These are phyloP conservation scores for Botrytis porri DNA, from an alignment of 2,329 filamentous ascomycete species.

Conservation along the genomic window DNA sequence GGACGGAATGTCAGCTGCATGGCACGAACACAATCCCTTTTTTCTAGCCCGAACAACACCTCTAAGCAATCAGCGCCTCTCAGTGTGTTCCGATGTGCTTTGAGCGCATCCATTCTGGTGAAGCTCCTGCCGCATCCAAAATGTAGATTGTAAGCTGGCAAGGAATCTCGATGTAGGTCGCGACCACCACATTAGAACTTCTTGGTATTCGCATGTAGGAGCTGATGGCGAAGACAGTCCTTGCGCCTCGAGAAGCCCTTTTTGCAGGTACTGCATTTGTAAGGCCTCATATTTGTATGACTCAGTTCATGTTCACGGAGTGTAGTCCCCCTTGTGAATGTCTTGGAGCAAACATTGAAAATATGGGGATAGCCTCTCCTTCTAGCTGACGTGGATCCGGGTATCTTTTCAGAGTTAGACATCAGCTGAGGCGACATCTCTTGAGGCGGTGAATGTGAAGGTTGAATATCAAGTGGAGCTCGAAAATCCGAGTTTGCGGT, in stretches of 20 bases:
- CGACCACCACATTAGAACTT: accelerated
- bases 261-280: not conserved
- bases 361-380: not conserved
- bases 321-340: not conserved
- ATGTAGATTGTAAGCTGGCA: accelerated
- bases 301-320: not conserved
- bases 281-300: not conserved
- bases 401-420: not conserved
- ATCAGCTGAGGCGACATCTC: accelerated
- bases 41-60: accelerated
- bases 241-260: not conserved
- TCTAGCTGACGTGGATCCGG: not conserved
- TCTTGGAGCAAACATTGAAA: not conserved
- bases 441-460: too few relatives aligned
- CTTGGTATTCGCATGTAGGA: not conserved
- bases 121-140: not conserved
- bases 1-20: too few relatives aligned
- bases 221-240: not conserved
- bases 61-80: not conserved
- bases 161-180: accelerated
- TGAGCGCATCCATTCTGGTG: not conserved
- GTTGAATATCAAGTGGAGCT: not conserved
- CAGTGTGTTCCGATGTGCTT: not conserved
- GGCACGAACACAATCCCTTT: too few relatives aligned
- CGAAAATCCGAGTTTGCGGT: not conserved